These are phyloP conservation scores for Exsudoporus frostii DNA, from an alignment of 768 basidiomycete genomes.

Conservation along the genomic window DNA sequence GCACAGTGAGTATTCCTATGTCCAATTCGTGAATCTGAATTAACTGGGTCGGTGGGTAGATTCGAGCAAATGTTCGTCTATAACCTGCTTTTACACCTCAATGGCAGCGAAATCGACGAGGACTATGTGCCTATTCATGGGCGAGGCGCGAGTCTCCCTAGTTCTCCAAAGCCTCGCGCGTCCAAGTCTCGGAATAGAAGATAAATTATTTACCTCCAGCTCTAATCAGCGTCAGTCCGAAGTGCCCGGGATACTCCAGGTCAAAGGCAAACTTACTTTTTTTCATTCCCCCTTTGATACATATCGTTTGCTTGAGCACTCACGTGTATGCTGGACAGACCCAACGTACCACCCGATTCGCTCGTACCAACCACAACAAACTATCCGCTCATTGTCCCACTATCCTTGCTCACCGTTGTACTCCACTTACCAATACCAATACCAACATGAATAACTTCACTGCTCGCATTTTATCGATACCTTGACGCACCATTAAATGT, in stretches of 20 bases:
- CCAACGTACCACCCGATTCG: background rate
- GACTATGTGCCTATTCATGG: conserved; percentile 80
- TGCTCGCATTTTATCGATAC: conserved; percentile 6
- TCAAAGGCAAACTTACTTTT: background rate
- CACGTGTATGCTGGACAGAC: background rate
- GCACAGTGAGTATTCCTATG: conserved; percentile 65
- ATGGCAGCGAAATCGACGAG: conserved; percentile 69
- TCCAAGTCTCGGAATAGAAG: conserved; percentile 59
- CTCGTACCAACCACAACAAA: background rate
- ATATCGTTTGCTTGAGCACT: background rate
- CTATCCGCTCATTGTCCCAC: background rate
- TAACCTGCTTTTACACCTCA: conserved; percentile 77
- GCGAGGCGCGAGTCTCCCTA: conserved; percentile 59
- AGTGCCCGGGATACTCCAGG: background rate
- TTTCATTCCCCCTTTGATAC: background rate
- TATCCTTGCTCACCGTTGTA: conserved; percentile 13
- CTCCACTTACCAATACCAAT: conserved; percentile 11
- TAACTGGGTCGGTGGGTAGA: conserved; percentile 36
- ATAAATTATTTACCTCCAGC: conserved; percentile 9
- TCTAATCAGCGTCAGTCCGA: background rate
- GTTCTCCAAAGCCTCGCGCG: conserved; percentile 40
- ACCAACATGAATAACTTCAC: background rate
- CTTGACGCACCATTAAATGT: conserved; percentile 10
- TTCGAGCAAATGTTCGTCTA: conserved; percentile 90
- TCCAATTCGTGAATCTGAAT: background rate